Evolutionary conservation across 1,284 basidiomycete genomes (phyloP).

Genomic region (Puccinia triticina): DNA sequence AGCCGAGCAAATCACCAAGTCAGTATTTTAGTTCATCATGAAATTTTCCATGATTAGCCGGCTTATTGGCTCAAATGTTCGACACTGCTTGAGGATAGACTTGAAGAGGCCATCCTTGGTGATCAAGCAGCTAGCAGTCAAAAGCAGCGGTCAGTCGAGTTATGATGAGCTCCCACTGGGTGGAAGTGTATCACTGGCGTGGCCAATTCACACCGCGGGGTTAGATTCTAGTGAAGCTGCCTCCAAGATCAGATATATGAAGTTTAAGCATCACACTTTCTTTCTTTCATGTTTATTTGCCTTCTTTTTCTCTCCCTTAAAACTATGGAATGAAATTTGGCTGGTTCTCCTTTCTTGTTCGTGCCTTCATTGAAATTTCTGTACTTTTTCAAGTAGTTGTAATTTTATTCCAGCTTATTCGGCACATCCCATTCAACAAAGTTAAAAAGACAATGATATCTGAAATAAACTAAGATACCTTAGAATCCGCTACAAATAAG

Average conservation of each 20-base stretch:
- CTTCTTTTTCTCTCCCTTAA: too few relatives aligned
- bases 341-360: too few relatives aligned
- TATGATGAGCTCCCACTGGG: not conserved
- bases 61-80: not conserved
- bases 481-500: not conserved
- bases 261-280: not conserved
- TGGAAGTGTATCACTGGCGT: not conserved
- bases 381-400: not conserved
- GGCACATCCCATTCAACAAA: not conserved
- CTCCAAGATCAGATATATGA: not conserved
- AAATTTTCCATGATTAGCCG: not conserved
- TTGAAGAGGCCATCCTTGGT: not conserved
- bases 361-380: not conserved
- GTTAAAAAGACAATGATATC: not conserved
- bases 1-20: not conserved
- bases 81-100: not conserved
- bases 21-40: not conserved
- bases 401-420: not conserved
- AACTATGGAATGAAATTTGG: too few relatives aligned
- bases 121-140: not conserved
- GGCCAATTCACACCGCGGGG: not conserved
- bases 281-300: not conserved
- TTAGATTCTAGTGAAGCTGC: not conserved
- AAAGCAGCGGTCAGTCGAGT: not conserved
- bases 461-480: too few relatives aligned